Conservation (phyloP, 768 basidiomycete species). For the Collybiopsis luxurians region DNA sequence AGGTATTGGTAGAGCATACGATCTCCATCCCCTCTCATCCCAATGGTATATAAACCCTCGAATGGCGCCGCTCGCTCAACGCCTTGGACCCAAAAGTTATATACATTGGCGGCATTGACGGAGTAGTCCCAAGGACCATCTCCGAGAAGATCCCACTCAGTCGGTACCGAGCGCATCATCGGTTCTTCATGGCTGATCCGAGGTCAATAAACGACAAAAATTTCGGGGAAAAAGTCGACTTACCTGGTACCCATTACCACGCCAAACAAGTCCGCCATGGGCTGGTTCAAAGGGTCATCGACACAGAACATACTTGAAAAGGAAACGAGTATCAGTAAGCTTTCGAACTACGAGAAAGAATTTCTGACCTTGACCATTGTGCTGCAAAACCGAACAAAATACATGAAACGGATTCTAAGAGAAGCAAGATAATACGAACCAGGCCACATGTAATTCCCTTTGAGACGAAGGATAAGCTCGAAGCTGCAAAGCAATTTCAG, state of each 20-base stretch:
- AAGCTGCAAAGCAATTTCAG: constrained; percentile 46
- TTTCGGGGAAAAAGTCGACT: not conserved
- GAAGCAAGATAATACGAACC: constrained; percentile 28
- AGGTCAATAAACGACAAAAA: not conserved
- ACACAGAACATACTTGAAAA: constrained; percentile 46
- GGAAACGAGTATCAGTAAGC: not conserved
- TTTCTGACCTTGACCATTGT: constrained; percentile 37
- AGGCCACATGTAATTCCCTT: constrained; percentile 73
- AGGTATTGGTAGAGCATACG: constrained; percentile 1
- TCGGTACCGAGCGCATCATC: constrained; percentile 69
- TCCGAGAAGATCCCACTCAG: constrained; percentile 59
- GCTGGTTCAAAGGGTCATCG: constrained; percentile 61
- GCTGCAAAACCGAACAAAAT: constrained; percentile 20
- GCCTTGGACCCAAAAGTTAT: constrained; percentile 61
- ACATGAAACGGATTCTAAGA: not conserved
- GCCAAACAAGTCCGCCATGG: constrained; percentile 60
- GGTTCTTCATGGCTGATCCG: constrained; percentile 62
- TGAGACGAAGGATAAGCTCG: constrained; percentile 63
- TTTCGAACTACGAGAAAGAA: not conserved
- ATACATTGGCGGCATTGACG: constrained; percentile 51
- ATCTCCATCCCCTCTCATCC: constrained; percentile 66
- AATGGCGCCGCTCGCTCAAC: constrained; percentile 54
- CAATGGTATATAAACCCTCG: constrained; percentile 64
- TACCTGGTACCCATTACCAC: constrained; percentile 71
- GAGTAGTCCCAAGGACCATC: constrained; percentile 62